Conservation (phyloP, 1,284 basidiomycete species). For the Takashimella koratensis region DNA sequence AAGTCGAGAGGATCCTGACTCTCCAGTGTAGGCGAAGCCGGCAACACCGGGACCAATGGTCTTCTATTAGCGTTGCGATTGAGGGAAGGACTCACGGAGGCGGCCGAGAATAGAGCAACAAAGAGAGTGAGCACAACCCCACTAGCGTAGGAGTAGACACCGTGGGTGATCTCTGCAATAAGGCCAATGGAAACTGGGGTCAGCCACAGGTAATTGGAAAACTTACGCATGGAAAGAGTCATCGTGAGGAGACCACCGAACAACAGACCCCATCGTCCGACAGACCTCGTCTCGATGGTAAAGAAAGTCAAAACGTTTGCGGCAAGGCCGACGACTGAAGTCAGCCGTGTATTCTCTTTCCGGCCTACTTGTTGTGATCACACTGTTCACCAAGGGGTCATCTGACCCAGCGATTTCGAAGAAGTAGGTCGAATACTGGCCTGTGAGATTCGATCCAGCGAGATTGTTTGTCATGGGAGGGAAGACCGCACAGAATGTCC, state of each 20-base stretch:
- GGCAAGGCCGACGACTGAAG: slow-evolving; percentile 6
- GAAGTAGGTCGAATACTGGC: slow-evolving; percentile 20
- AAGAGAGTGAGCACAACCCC: slow-evolving; percentile 13
- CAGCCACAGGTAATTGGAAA: neutral
- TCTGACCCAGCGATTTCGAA: slow-evolving; percentile 16
- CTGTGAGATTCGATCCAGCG: slow-evolving; percentile 14
- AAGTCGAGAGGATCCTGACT: slow-evolving; percentile 14
- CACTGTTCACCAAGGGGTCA: slow-evolving; percentile 12
- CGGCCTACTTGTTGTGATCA: no score
- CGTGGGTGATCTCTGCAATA: slow-evolving; percentile 7
- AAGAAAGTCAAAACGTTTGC: slow-evolving; percentile 20
- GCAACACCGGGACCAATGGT: slow-evolving; percentile 16
- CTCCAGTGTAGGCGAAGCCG: slow-evolving; percentile 22
- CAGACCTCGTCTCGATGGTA: slow-evolving; percentile 13
- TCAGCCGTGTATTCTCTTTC: no score
- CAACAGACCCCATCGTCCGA: slow-evolving; percentile 16
- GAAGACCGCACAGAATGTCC: slow-evolving; percentile 32
- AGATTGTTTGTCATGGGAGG: slow-evolving; percentile 17
- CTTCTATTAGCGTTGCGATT: no score
- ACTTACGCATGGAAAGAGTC: slow-evolving; percentile 21
- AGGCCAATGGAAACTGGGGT: slow-evolving; percentile 11
- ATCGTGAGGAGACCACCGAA: slow-evolving; percentile 15
- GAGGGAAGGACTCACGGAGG: no score
- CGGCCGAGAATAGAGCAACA: slow-evolving; percentile 12
- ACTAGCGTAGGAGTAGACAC: slow-evolving; percentile 8